A percentile compares a stretch with the other conserved stretches of the same genome.
Conservation (phyloP, 768 basidiomycete species). For the Trametes elegans region DNA sequence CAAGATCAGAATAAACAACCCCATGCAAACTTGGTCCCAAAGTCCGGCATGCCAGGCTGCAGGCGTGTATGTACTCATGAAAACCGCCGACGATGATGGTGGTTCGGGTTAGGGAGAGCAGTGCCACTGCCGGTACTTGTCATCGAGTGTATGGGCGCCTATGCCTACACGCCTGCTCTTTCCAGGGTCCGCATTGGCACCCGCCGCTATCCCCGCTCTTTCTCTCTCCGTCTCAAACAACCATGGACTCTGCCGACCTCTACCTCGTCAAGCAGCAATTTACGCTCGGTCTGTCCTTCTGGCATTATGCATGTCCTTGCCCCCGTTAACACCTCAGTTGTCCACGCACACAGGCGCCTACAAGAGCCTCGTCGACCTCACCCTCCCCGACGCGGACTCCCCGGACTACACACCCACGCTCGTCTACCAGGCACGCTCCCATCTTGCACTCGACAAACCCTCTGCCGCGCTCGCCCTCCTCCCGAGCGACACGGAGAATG, state of each 20-base stretch:
- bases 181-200: neutral
- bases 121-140: too few relatives aligned
- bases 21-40: too few relatives aligned
- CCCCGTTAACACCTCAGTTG: neutral
- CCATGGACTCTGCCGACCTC: conserved; percentile 59
- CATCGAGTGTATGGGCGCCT: neutral
- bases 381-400: conserved; percentile 59
- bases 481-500: conserved; percentile 55
- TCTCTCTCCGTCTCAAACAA: neutral
- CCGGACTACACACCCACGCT: conserved; percentile 61
- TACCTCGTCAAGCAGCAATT: conserved; percentile 78
- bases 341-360: conserved; percentile 53
- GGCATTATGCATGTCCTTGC: neutral
- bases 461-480: conserved; percentile 55
- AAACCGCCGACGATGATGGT: too few relatives aligned
- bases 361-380: conserved; percentile 52
- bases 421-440: conserved; percentile 78
- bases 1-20: too few relatives aligned
- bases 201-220: too few relatives aligned
- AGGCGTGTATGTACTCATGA: too few relatives aligned
- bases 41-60: too few relatives aligned
- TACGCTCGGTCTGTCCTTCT: conserved; percentile 50
- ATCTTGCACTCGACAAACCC: conserved; percentile 67
- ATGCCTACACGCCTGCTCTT: neutral
- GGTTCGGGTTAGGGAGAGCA: too few relatives aligned